phyloP scores from a whole-genome alignment of 2,329 filamentous ascomycete genomes.

The Raffaelea ambrosiae region DNA sequence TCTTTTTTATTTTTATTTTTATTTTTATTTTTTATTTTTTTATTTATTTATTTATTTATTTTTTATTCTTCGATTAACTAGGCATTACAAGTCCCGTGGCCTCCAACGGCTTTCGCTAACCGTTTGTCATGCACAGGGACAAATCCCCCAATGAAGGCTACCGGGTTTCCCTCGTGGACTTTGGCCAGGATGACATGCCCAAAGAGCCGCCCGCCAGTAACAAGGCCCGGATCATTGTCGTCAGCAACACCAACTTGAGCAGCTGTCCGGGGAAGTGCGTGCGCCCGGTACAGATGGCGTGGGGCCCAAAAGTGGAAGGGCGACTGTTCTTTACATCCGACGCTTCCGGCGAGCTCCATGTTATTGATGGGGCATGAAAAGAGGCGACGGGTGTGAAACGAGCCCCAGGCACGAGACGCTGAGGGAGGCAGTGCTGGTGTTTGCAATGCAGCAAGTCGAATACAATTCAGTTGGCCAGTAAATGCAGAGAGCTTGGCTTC shows the following conservation, averaged over 20 bases:
- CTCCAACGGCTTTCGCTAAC: no score
- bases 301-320: constrained; percentile 6
- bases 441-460: no score
- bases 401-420: no score
- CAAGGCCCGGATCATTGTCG: constrained; percentile 34
- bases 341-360: constrained; percentile 40
- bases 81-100: no score
- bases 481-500: no score
- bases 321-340: constrained; percentile 46
- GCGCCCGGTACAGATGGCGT: constrained; percentile 6
- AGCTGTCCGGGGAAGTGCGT: constrained; percentile 6
- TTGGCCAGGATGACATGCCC: constrained; percentile 25
- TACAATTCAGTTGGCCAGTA: no score
- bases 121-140: constrained; percentile 15
- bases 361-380: constrained; percentile 2
- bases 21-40: no score
- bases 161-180: constrained; percentile 27
- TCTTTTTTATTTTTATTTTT: no score
- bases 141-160: constrained; percentile 27
- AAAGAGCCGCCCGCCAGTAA: constrained; percentile 24
- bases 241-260: constrained; percentile 37
- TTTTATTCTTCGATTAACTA: no score
- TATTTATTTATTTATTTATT: no score
- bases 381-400: background rate
- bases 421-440: no score